phyloP scores from a whole-genome alignment of 1,139 yeast species.

The Eremothecium cymbalariae region DNA sequence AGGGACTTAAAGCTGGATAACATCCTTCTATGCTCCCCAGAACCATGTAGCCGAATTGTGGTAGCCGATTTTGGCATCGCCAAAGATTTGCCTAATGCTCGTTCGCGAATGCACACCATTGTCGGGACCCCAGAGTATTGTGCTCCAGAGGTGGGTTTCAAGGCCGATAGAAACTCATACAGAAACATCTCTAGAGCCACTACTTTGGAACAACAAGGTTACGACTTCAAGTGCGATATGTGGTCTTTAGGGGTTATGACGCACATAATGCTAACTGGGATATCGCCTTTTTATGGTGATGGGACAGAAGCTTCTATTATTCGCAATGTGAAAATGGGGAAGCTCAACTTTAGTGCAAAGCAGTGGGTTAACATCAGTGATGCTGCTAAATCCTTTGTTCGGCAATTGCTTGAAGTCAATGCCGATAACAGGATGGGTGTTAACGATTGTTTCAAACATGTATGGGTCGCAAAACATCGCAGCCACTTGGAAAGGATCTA shows the following conservation, averaged over 20 bases:
- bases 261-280: slow-evolving; percentile 49
- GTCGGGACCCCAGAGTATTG: slow-evolving; percentile 64
- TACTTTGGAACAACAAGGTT: slow-evolving; percentile 34
- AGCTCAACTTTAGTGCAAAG: slow-evolving; percentile 34
- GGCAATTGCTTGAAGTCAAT: slow-evolving; percentile 36
- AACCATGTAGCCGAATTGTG: slow-evolving; percentile 43
- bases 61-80: slow-evolving; percentile 67
- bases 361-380: slow-evolving; percentile 39
- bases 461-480: slow-evolving; percentile 40
- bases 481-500: slow-evolving; percentile 28
- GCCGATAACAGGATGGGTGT: slow-evolving; percentile 35
- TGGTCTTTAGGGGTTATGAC: slow-evolving; percentile 61
- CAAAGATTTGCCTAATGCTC: slow-evolving; percentile 32
- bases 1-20: slow-evolving; percentile 54
- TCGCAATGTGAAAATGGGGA: slow-evolving; percentile 36
- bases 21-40: slow-evolving; percentile 44
- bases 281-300: slow-evolving; percentile 52
- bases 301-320: slow-evolving; percentile 36
- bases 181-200: slow-evolving; percentile 26
- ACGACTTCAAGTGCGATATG: slow-evolving; percentile 50
- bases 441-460: slow-evolving; percentile 35
- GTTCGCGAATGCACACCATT: slow-evolving; percentile 42
- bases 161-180: slow-evolving; percentile 24
- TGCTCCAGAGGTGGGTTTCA: slow-evolving; percentile 56
- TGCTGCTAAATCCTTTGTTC: slow-evolving; percentile 41